Conservation (phyloP, 1,284 basidiomycete genomes). For the Singerocomus inundabilis region DNA sequence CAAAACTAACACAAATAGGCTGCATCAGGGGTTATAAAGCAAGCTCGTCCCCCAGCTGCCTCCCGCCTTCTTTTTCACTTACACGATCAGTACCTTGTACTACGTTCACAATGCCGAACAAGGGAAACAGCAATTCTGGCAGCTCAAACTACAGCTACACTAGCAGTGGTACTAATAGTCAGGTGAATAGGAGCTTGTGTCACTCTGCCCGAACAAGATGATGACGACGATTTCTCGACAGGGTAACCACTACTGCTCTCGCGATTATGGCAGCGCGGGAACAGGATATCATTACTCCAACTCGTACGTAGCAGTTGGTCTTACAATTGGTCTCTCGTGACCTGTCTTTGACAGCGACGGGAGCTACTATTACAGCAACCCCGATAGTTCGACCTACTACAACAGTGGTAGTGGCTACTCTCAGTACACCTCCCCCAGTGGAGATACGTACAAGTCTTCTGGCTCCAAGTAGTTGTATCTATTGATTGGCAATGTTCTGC, state of each 20-base stretch:
- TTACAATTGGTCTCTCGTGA: background rate
- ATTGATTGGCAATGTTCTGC: background rate
- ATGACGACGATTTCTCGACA: slow-evolving; percentile 18
- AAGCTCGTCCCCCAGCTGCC: background rate
- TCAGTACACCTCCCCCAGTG: slow-evolving; percentile 52
- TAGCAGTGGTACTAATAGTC: slow-evolving; percentile 48
- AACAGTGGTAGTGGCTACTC: slow-evolving; percentile 48
- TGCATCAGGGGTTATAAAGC: slow-evolving; percentile 14
- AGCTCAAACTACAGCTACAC: slow-evolving; percentile 39
- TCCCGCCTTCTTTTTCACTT: background rate
- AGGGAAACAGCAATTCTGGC: slow-evolving; percentile 19
- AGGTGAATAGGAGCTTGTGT: slow-evolving; percentile 33
- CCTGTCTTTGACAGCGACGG: slow-evolving; percentile 40
- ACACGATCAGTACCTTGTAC: too few species aligned
- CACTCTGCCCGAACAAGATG: background rate
- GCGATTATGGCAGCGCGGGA: slow-evolving; percentile 41
- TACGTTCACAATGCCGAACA: slow-evolving; percentile 17
- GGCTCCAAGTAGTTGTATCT: slow-evolving; percentile 16
- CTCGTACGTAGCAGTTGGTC: slow-evolving; percentile 31
- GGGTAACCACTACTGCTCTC: slow-evolving; percentile 59
- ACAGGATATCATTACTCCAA: slow-evolving; percentile 61
- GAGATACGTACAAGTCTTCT: slow-evolving; percentile 35
- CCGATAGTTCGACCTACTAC: slow-evolving; percentile 60
- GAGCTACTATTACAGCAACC: slow-evolving; percentile 60
- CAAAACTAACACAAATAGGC: slow-evolving; percentile 14